Base-by-base conservation (phyloP, 2,329 filamentous ascomycete species). In the Tolypocladium cylindrosporum region DNA sequence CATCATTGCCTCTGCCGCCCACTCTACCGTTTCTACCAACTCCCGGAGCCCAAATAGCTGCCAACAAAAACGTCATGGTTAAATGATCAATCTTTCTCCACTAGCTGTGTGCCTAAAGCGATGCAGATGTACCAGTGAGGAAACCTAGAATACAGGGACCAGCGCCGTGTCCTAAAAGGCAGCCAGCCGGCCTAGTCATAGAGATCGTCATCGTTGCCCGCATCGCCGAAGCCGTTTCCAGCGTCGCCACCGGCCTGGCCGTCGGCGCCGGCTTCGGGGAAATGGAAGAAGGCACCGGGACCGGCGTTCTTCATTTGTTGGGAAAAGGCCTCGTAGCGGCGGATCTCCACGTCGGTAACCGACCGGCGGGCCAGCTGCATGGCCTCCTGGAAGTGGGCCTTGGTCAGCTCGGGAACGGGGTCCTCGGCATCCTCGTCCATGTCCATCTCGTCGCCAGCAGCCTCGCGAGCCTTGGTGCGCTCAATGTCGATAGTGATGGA, bases 251-350 rank as follows among this genome's bases (percentile, higher is more conserved):
- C 72, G 67, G 76, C 68, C 77, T 82, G 85, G 80, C 88, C 81
- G 82, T 90, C 79, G 24, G 68, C 73, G 24, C 85, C 89, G 66
- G 83, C 89, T 61, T 81, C 79, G 39, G 89, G 93, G 86, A 99
- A 99, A 76, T 95, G 92, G 89, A 99, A 99, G 84, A 94, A 97
- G 67, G 90, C 91, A 69, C 92, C 93, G 43, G 92, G 92, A 55
- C 91, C 92, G 60, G 90, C 87, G 73, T 96, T 96, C 89, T 99
- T 99, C 91, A 99, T 95, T 74, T 93, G 93, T 79, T 97, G 93
- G 45, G 93, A 90, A 69, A 99, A 99, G 5, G 94, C 93, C 82
- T 99, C 94, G 78, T 99, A 99, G 61, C 93, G 88, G 70, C 94
- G 89, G 68, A 99, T 96, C 82, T 99, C 94, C 27, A 97, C 93